Evolutionary conservation across 768 basidiomycete genomes (phyloP), one percentile per base, ranked within the genome.

Genomic region (Crepidotus variabilis): DNA sequence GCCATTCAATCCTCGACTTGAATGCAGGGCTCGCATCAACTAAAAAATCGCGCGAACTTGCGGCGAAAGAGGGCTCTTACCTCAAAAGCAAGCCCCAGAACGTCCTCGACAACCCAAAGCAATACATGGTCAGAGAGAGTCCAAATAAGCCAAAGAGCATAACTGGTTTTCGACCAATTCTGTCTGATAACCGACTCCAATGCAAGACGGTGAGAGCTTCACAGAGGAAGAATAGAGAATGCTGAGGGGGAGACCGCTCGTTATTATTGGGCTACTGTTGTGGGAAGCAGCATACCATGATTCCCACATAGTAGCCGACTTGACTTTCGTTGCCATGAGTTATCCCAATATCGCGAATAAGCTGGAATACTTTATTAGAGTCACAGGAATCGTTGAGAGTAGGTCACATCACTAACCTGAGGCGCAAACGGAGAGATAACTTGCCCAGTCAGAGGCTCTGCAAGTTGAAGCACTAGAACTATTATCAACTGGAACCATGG

Each of bases 361-460:
- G 72, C 88, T 87, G 54, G 39, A 13, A 55, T 45, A 55, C 21
- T 23, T 22, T n/a, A 20, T 23, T 2, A 48, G 20, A 18, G 52
- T 34, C 22, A 39, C 24, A 35, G 13, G 20, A 35, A 6, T 53
- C 22, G 16, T 33, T 7, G 34, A 28, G 32, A 21, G 14, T 20
- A 39, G 32, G 47, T 46, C n/a, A 36, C 20, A n/a, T 18, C 32
- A 63, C 78, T 47, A 55, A 86, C 87, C 75, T 90, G 82, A 2
- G 87, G 87, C 18, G 84, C 80, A 64, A 90, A 91, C 0, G 90
- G 90, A 47, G 82, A 82, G 57, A 92, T 90, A 54, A 92, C 86
- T 58, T 89, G 81, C 4, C 81, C 81, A 1, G 89, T 88, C 61
- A 92, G 72, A 0, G 90, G 90, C 65, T 92, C 90, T 34, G 88